These are phyloP conservation scores for Myriosclerotinia curreyana DNA, from an alignment of 2,329 filamentous ascomycete species.

Conservation along the genomic window DNA sequence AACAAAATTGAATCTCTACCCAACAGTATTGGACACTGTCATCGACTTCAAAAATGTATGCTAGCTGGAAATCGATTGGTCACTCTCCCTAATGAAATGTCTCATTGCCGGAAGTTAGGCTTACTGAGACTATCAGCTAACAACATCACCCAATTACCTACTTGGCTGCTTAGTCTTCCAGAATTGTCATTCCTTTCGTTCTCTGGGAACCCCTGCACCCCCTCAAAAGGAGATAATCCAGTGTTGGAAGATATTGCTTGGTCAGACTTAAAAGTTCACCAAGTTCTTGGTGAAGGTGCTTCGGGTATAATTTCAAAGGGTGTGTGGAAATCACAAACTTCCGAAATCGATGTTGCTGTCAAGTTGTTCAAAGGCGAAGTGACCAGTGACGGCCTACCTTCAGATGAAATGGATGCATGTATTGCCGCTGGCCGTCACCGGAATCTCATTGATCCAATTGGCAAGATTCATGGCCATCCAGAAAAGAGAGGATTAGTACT, in stretches of 20 bases:
- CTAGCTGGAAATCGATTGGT: constrained; percentile 47
- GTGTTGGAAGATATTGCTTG: constrained; percentile 44
- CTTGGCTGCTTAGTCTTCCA: constrained; percentile 47
- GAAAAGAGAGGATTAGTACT: constrained; percentile 46
- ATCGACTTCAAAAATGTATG: constrained; percentile 48
- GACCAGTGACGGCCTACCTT: constrained; percentile 48
- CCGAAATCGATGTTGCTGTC: constrained; percentile 45
- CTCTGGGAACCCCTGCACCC: constrained; percentile 47
- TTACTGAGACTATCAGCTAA: constrained; percentile 48
- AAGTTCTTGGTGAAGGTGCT: constrained; percentile 46
- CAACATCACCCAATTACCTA: constrained; percentile 41
- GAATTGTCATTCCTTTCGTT: constrained; percentile 48
- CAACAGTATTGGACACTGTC: constrained; percentile 44
- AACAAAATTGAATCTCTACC: constrained; percentile 45
- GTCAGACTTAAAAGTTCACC: constrained; percentile 43
- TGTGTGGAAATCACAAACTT: constrained; percentile 38
- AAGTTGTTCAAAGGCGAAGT: constrained; percentile 50
- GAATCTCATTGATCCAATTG: constrained; percentile 47
- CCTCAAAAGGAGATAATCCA: constrained; percentile 30
- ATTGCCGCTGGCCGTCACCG: constrained; percentile 47
- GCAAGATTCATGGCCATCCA: constrained; percentile 45
- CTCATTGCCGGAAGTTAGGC: constrained; percentile 45
- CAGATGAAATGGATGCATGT: constrained; percentile 50
- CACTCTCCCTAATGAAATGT: constrained; percentile 45
- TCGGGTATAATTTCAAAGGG: constrained; percentile 48